Percentiles rank a stretch among this genome's conserved stretches.
Conservation (phyloP, 495 filamentous ascomycete genomes). For the Aspergillus nidulans region DNA sequence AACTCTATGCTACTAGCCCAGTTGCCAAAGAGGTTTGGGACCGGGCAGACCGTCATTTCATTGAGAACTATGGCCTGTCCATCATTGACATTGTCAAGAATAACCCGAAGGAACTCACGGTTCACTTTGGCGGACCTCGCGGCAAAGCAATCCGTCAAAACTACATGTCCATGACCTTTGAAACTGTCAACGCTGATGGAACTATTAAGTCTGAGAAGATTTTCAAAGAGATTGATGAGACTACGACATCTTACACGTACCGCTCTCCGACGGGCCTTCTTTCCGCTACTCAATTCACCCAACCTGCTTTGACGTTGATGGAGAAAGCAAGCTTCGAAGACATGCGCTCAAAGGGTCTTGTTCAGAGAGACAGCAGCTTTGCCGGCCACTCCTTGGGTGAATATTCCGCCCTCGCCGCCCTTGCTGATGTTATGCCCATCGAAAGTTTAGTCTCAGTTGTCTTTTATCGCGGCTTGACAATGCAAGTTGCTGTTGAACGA, state of each 20-base stretch:
- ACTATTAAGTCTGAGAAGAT: slow-evolving; percentile 96
- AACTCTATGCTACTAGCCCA: slow-evolving; percentile 84
- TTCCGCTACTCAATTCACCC: slow-evolving; percentile 97
- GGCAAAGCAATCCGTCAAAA: slow-evolving; percentile 97
- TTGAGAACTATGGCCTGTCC: slow-evolving; percentile 97
- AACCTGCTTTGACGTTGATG: slow-evolving; percentile 96
- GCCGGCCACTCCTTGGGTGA: slow-evolving; percentile 97
- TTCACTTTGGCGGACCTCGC: slow-evolving; percentile 94
- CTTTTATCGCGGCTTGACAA: slow-evolving; percentile 97
- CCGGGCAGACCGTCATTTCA: slow-evolving; percentile 92
- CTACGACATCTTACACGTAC: slow-evolving; percentile 92
- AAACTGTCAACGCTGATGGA: slow-evolving; percentile 87
- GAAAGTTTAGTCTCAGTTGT: slow-evolving; percentile 97
- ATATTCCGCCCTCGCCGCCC: slow-evolving; percentile 92
- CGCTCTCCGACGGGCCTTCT: slow-evolving; percentile 91
- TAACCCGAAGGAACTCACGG: slow-evolving; percentile 97
- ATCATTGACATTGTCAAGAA: slow-evolving; percentile 99
- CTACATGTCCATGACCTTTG: slow-evolving; percentile 99
- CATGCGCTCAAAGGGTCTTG: slow-evolving; percentile 94
- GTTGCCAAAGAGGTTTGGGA: slow-evolving; percentile 99
- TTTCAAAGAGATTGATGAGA: slow-evolving; percentile 94
- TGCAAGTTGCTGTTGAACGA: slow-evolving; percentile 98
- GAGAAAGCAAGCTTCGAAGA: slow-evolving; percentile 99
- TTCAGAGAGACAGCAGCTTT: slow-evolving; percentile 93
- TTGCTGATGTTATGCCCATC: slow-evolving; percentile 98